Base-by-base conservation (phyloP, 192 early-diverging fungal genomes). In the Coemansia sp. region DNA sequence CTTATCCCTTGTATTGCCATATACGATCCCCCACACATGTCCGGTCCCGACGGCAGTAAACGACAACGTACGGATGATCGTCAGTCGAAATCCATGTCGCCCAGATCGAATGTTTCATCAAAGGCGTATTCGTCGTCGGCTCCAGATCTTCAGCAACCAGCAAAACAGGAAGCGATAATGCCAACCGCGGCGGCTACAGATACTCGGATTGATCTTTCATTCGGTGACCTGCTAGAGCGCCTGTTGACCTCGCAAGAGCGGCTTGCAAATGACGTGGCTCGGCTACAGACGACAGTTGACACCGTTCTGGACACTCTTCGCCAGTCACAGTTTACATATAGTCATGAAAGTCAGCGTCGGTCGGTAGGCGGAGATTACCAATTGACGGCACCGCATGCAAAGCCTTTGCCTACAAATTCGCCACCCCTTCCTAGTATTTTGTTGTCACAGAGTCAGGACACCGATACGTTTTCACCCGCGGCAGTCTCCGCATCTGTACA, bases 41-140 rank as follows among this genome's bases (percentile, higher is more conserved):
- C 76, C 12, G 67, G 62, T 14, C 62, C 67, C 16, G 81, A 83
- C 72, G 61, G 75, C 63, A 72, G 66, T 55, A 83, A 83, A 60
- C 72, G 81, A 43, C 81, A 68, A 22, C 81, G 81, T 37, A 74
- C 69, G n/a, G 76, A 75, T n/a, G 68, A 71, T 65, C 56, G 50
- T 25, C 59, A 72, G 63, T 49, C 78, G 64, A 64, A 63, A 41
- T 41, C 57, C n/a, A 59, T 38, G n/a, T 59, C 57, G 32, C 57
- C 57, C n/a, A 38, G 39, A 38, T 38, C n/a, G 38, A 40, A 16
- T 41, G 39, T 59, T 9, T 59, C 57, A n/a, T 9, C 57, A 59
- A 41, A 59, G 57, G 57, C 57, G n/a, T 41, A 59, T 19, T 59
- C 57, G 17, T 59, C 13, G 16, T 59, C 57, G n/a, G 57, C 39